Percentiles rank a stretch among this genome's conserved stretches.
These are phyloP conservation scores for Xylariaceae sp. DNA, from an alignment of 2,329 filamentous ascomycete species.

Conservation along the genomic window DNA sequence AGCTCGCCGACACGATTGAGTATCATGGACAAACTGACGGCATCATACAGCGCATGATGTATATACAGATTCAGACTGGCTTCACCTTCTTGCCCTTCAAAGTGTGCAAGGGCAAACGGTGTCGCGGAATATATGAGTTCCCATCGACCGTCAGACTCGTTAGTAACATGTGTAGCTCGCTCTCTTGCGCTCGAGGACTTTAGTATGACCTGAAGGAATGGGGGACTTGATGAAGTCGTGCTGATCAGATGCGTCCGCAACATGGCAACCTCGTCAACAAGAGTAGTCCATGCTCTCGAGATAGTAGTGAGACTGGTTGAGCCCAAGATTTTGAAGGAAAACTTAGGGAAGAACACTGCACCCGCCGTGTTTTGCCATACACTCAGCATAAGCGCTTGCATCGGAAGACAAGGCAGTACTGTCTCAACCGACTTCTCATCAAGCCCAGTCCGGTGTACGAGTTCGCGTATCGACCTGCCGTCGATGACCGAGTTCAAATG, in stretches of 20 bases:
- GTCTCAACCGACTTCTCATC: slow-evolving; percentile 43
- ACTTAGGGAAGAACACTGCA: slow-evolving; percentile 66
- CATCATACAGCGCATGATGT: slow-evolving; percentile 87
- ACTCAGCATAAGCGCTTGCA: slow-evolving; percentile 76
- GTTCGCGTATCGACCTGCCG: slow-evolving; percentile 34
- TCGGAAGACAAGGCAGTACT: slow-evolving; percentile 65
- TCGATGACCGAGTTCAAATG: slow-evolving; percentile 28
- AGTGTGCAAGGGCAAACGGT: slow-evolving; percentile 27
- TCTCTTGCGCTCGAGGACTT: slow-evolving; percentile 34
- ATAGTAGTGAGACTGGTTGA: slow-evolving; percentile 39
- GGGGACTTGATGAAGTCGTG: slow-evolving; percentile 41
- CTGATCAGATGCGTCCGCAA: slow-evolving; percentile 63
- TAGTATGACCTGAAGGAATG: slow-evolving; percentile 61
- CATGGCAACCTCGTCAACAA: slow-evolving; percentile 55
- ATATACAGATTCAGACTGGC: slow-evolving; percentile 52
- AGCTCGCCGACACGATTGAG: slow-evolving; percentile 40
- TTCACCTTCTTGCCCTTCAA: slow-evolving; percentile 16
- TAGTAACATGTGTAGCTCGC: slow-evolving; percentile 14
- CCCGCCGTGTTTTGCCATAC: slow-evolving; percentile 67
- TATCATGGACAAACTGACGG: slow-evolving; percentile 65
- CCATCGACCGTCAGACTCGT: slow-evolving; percentile 22
- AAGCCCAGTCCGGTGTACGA: slow-evolving; percentile 41
- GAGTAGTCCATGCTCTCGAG: slow-evolving; percentile 53
- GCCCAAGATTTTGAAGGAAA: slow-evolving; percentile 53
- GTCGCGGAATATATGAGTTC: slow-evolving; percentile 21